Percentiles rank a stretch among this genome's conserved stretches.
Conservation (phyloP, 106 monocot species). For the Ottelia alismoides region DNA sequence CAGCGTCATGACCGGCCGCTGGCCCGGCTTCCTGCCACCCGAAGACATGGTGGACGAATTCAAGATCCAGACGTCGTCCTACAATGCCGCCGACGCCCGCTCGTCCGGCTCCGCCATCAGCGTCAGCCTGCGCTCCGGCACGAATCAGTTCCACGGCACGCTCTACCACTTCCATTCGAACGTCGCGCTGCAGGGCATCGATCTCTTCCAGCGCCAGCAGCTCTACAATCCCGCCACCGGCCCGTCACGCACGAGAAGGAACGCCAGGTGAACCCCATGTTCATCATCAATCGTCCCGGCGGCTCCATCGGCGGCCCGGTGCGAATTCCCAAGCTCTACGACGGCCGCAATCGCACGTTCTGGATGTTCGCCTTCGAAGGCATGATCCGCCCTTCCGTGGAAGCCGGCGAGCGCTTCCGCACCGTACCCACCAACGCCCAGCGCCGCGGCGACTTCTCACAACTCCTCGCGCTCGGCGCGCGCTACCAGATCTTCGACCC, state of each 20-base stretch:
- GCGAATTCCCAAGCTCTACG: too few relatives aligned
- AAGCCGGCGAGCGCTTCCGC: too few relatives aligned
- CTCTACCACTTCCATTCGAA: not conserved
- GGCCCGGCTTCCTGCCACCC: not conserved
- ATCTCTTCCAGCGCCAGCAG: too few relatives aligned
- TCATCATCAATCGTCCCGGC: not conserved
- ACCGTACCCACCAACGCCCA: not conserved
- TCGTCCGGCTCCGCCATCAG: not conserved
- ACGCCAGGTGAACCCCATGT: not conserved
- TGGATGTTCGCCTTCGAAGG: not conserved
- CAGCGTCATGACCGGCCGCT: not conserved
- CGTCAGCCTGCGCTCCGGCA: not conserved
- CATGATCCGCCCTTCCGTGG: not conserved
- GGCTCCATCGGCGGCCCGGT: not conserved
- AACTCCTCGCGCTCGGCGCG: not conserved
- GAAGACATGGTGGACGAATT: not conserved
- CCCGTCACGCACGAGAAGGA: too few relatives aligned
- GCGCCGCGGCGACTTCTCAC: not conserved
- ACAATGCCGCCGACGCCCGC: not conserved
- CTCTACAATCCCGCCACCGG: too few relatives aligned
- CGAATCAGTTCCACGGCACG: not conserved
- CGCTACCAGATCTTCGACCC: not conserved
- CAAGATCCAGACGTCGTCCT: not conserved
- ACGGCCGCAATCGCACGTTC: not conserved
- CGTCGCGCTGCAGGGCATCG: not conserved